Base-by-base conservation (phyloP, 805 yeast species). In the Wickerhamiella occidentalis region DNA sequence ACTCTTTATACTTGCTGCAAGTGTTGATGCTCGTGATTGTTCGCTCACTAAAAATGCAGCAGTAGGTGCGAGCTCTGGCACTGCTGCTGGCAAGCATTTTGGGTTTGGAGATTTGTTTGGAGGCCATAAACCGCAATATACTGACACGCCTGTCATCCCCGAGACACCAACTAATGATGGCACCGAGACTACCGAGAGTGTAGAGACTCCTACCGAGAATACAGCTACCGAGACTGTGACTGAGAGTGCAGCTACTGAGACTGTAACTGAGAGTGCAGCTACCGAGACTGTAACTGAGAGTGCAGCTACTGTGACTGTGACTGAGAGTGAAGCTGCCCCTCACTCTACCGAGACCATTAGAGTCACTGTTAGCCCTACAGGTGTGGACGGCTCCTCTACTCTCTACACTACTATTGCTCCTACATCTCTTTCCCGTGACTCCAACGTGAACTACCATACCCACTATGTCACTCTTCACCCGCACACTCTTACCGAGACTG, bases 361-460 rank as follows among this genome's bases (percentile, higher is more conserved):
- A 6, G 33, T 25, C 15, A 38, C 38, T 28, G 36, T 11, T 22
- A 35, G 21, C 18, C 30, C 41, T 29, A 47, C 50, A 4, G 35
- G n/a, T 15, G 35, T 42, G 18, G 33, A 15, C 30, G 22, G 28
- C 38, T 23, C 44, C 28, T 23, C 44, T 12, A 46, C 49, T 22
- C 19, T 18, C 23, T 46, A 29, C 30, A 25, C 29, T 9, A 43
- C 46, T 38, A 25, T 37, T 26, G 23, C 30, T 18, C 37, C 44
- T 3, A 8, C 40, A 22, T 29, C 45, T 7, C 29, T 25, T 12
- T n/a, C 38, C 38, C 9, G 15, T 5, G 38, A 33, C 26, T 38
- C 49, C 8, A 38, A 40, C 18, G 40, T 42, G 30, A 19, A 29
- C 40, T 46, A 38, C 49, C 26, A 42, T 6, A 46, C 49, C 28